Percentiles rank a stretch among this genome's conserved stretches.
Conservation (phyloP, 2,329 filamentous ascomycete genomes). For the Botrytis galanthina region DNA sequence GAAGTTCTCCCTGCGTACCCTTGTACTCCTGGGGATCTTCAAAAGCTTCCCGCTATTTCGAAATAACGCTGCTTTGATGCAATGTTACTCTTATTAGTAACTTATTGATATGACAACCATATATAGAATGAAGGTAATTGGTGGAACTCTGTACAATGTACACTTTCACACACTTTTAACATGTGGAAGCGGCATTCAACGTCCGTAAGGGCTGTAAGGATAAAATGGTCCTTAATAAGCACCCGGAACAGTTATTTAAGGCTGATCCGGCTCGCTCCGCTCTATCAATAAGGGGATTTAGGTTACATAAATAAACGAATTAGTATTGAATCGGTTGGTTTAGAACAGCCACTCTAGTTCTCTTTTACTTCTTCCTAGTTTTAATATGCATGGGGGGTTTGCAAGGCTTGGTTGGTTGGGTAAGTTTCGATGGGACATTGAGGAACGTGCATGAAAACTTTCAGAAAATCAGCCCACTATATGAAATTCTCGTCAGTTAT, state of each 20-base stretch:
- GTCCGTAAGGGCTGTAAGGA: not conserved
- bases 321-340: not conserved
- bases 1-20: slow-evolving; percentile 1
- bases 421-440: not conserved
- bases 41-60: not conserved
- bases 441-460: slow-evolving; percentile 15
- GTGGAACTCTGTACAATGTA: not conserved
- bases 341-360: not conserved
- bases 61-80: not conserved
- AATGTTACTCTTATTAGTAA: not conserved
- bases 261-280: slow-evolving; percentile 16
- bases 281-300: not conserved
- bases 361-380: not conserved
- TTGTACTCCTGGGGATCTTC: not conserved
- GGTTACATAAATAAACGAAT: not conserved
- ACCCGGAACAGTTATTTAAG: not conserved
- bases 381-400: not conserved
- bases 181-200: not conserved
- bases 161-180: not conserved
- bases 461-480: slow-evolving; percentile 14
- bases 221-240: not conserved
- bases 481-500: slow-evolving; percentile 17
- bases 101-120: not conserved
- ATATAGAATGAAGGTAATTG: not conserved
- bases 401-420: not conserved